Base-by-base conservation (phyloP, 139 green algal species). In the Pseudopediastrum boryanum region DNA sequence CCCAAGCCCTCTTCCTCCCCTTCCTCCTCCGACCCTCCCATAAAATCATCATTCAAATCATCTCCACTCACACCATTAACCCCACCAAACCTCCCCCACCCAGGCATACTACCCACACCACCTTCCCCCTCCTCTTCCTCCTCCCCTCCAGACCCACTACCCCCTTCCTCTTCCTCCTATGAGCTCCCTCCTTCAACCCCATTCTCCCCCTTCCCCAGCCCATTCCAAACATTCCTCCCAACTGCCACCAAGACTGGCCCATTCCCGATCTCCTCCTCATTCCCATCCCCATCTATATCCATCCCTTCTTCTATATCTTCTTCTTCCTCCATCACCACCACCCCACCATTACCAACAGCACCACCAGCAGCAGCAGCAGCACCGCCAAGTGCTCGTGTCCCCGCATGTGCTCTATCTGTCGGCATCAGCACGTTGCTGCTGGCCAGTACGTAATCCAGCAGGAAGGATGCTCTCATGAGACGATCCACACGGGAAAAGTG, bases 381-480 rank as follows among this genome's bases (percentile, higher is more conserved):
- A 48, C 46, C 19, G 6, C 58, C 58, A 46, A 36, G n/a, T 48
- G 62, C 43, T 50, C 46, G 36, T 44, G 50, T 64, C 69, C 65
- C 76, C 39, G 51, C 50, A 29, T 64, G 27, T 64, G 59, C 21
- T 27, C 42, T 19, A n/a, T 38, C 36, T 29, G 64, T 21, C 64
- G 88, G 88, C 52, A 71, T 23, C 69, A 97, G 78, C 48, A 97
- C 89, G 41, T 92, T 83, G 89, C 96, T 94, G 38, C 83, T 72
- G 29, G 82, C 85, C 41, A 98, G 83, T 1, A 90, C 92, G 83
- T 95, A 97, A 77, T 98, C 95, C 2, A 98, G 77, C 23, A 98
- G 69, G 86, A 88, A 96, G 21, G 90, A 91, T 65, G 87, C 88
- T 13, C 90, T 83, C 71, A 93, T 41, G 75, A 99, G 86, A 0